Conservation (phyloP, 306 rosid genomes). For the Delonix regia region DNA sequence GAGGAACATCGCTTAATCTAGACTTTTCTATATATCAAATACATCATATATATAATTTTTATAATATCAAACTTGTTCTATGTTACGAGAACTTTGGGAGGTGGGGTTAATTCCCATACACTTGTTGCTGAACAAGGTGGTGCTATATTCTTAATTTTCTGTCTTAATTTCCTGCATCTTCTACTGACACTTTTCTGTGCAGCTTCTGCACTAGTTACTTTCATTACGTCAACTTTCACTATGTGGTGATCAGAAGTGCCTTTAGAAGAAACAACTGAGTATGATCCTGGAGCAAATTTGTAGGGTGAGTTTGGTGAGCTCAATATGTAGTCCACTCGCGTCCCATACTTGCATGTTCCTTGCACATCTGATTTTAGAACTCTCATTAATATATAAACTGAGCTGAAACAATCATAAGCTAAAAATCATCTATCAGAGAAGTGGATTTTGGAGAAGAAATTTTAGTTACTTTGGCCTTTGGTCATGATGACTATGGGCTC, state of each 20-base stretch:
- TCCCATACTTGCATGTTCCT: conserved; percentile 93
- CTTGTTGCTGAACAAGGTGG: conserved; percentile 53
- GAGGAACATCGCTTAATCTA: background rate
- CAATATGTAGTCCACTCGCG: conserved; percentile 81
- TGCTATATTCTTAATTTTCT: conserved; percentile 52
- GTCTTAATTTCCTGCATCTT: conserved; percentile 51
- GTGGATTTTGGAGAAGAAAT: background rate
- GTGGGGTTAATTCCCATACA: conserved; percentile 47
- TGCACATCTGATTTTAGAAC: conserved; percentile 67
- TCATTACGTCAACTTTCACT: conserved; percentile 69
- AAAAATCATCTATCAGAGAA: background rate
- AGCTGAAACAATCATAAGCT: background rate
- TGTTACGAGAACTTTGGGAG: conserved; percentile 41
- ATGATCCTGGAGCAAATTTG: conserved; percentile 76
- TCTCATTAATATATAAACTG: conserved; percentile 16
- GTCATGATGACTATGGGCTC: conserved; percentile 85
- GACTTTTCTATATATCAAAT: conserved; percentile 14
- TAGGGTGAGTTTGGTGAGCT: conserved; percentile 57
- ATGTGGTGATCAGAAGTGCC: conserved; percentile 91
- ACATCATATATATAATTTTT: background rate
- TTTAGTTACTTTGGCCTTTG: conserved; percentile 79
- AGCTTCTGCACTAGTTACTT: conserved; percentile 30
- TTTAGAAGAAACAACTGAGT: conserved; percentile 79
- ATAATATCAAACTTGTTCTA: background rate
- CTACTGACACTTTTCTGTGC: conserved; percentile 44